Evolutionary conservation across 192 early-diverging fungal genomes (phyloP).

Genomic region (Entomortierella parvispora): DNA sequence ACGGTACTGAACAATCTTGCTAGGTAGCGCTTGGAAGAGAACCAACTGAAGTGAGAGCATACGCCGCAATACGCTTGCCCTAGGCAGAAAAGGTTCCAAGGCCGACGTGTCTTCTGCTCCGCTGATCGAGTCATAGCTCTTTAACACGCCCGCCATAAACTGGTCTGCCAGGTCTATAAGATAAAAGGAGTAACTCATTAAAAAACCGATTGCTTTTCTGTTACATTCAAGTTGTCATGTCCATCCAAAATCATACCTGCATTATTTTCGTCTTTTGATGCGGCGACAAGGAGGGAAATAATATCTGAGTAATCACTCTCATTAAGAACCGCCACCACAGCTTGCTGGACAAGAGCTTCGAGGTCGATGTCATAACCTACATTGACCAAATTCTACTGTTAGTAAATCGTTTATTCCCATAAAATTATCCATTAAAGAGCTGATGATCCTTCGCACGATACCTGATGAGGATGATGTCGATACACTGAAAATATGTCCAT

Average conservation of each 20-base stretch:
- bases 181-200: not conserved
- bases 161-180: conserved; percentile 31
- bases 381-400: not conserved
- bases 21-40: conserved; percentile 32
- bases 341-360: conserved; percentile 19
- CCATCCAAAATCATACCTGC: conserved; percentile 9
- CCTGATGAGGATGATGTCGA: conserved; percentile 19
- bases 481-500: conserved; percentile 23
- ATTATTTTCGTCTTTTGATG: conserved; percentile 10
- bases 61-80: conserved; percentile 27
- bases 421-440: not conserved
- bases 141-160: conserved; percentile 39
- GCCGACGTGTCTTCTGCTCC: conserved; percentile 32
- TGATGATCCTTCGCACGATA: not conserved
- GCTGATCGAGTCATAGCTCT: conserved; percentile 36
- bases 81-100: conserved; percentile 39
- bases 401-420: too few relatives aligned
- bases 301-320: conserved; percentile 52
- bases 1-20: conserved; percentile 37
- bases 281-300: conserved; percentile 19
- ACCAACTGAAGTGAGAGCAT: conserved; percentile 45
- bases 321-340: conserved; percentile 33
- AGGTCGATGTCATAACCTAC: conserved; percentile 36
- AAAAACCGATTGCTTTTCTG: not conserved
- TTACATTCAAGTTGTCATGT: not conserved